These are phyloP conservation scores for Durotheca rogersii DNA, from an alignment of 495 filamentous ascomycete genomes.

Conservation along the genomic window DNA sequence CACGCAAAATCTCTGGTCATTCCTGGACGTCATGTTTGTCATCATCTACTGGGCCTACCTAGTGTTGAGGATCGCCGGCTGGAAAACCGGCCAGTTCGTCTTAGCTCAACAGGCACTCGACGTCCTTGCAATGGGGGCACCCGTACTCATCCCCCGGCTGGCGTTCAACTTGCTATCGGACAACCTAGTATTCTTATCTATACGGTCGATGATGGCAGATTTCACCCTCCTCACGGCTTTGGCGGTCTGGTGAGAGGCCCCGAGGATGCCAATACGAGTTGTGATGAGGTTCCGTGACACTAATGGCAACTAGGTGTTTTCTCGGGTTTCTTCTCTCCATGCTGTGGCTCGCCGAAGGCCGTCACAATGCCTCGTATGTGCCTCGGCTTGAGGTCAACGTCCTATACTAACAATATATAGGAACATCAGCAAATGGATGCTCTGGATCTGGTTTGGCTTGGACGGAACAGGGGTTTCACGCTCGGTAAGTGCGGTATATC, in stretches of 20 bases:
- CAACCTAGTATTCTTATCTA: conserved; percentile 69
- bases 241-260: conserved; percentile 54
- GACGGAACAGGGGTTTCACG: conserved; percentile 70
- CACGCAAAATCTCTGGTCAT: conserved; percentile 77
- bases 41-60: conserved; percentile 62
- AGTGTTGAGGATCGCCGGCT: conserved; percentile 58
- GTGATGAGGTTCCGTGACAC: background rate
- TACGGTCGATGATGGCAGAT: conserved; percentile 73
- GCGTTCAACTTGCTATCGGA: conserved; percentile 74
- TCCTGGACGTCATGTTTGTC: conserved; percentile 69
- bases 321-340: conserved; percentile 70
- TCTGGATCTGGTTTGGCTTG: conserved; percentile 78
- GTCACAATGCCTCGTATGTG: conserved; percentile 46
- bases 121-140: conserved; percentile 67
- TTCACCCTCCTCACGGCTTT: conserved; percentile 65
- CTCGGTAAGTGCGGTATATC: conserved; percentile 43
- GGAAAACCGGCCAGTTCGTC: conserved; percentile 36
- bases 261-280: background rate
- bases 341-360: conserved; percentile 59
- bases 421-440: conserved; percentile 75
- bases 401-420: conserved; percentile 34
- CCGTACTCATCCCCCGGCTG: conserved; percentile 68
- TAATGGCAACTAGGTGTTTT: conserved; percentile 52
- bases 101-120: conserved; percentile 61
- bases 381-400: background rate